Base-by-base conservation (phyloP, 176 grass and related monocot species). In the Triticum aestivum region DNA sequence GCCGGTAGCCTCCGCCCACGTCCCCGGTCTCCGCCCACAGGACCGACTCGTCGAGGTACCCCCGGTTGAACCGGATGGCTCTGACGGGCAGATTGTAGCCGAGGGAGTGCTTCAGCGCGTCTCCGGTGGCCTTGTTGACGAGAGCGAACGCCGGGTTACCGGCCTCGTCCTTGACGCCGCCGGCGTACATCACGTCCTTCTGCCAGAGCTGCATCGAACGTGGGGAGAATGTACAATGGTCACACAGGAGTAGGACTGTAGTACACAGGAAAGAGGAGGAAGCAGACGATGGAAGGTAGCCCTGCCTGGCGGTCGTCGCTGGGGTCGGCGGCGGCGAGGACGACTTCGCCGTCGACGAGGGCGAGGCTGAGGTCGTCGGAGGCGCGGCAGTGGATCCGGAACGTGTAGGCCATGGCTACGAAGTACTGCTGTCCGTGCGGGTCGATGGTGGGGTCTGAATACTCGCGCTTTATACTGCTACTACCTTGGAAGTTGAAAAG, bases 61-160 rank as follows among this genome's bases (percentile, higher is more conserved):
- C 75, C 0, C 66, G 85, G 44, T 90, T 56, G 78, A 82, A 88
- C 20, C 20, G 76, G 64, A 86, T 32, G 30, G 69, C 26, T 9
- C 83, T 35, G 14, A 89, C 73, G 0, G 64, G 64, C 13, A 11
- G 2, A 6, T 1, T 2, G 74, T 51, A 5, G 3, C 87, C 73
- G 6, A 63, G 47, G 8, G 52, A 64, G 38, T 72, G 81, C n/a
- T 84, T 79, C 1, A 88, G 27, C 1, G 81, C 74, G 1, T 79
- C 79, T 2, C 89, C 91, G 21, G 87, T 95, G 58, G 71, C 84
- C 18, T 89, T 91, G 78, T 95, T 95, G 0, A 91, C 78, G 9
- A 95, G 81, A 0, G 84, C 83, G 42, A 95, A 95, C 5, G 86
- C 51, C 6, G 86, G 86, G 30, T 21, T 17, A 3, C 86, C 86